Conservation (phyloP, 1,139 yeast species). For the Suhomyces atakaporum region DNA sequence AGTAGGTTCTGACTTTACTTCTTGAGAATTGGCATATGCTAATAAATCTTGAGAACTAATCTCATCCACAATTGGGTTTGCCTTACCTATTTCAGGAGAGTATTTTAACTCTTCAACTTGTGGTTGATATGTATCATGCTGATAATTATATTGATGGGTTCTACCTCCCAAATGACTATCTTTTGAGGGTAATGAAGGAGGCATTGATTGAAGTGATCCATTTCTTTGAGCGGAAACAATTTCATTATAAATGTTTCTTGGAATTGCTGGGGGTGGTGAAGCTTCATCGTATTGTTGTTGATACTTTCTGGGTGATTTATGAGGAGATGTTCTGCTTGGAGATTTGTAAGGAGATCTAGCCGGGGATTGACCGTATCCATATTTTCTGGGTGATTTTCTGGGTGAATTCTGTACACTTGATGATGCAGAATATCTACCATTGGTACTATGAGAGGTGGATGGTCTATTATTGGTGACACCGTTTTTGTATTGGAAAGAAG, state of each 20-base stretch:
- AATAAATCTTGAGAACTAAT: constrained; percentile 25
- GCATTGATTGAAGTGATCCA: constrained; percentile 31
- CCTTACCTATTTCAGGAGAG: constrained; percentile 18
- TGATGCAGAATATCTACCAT: constrained; percentile 30
- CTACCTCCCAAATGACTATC: constrained; percentile 25
- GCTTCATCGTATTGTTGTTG: constrained; percentile 29
- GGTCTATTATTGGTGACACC: constrained; percentile 21
- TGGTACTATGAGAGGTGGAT: constrained; percentile 19
- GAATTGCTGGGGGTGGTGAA: constrained; percentile 36
- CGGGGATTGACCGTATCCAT: constrained; percentile 22
- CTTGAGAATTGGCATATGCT: constrained; percentile 32
- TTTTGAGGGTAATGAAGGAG: constrained; percentile 47
- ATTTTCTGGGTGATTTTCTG: constrained; percentile 25
- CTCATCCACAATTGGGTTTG: constrained; percentile 30
- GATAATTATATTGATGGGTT: constrained; percentile 11
- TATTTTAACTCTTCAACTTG: constrained; percentile 13
- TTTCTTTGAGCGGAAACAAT: constrained; percentile 43
- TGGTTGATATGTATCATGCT: constrained; percentile 13
- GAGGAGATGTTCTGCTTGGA: constrained; percentile 17
- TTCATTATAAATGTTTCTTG: constrained; percentile 50
- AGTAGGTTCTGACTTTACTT: constrained; percentile 9
- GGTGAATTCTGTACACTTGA: constrained; percentile 42
- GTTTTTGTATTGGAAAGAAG: constrained; percentile 23
- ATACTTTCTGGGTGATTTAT: constrained; percentile 20
- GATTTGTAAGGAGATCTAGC: constrained; percentile 17